Evolutionary conservation across 805 yeast genomes (phyloP), one percentile per base, ranked within the genome.

Genomic region (Scheffersomyces spartinae): DNA sequence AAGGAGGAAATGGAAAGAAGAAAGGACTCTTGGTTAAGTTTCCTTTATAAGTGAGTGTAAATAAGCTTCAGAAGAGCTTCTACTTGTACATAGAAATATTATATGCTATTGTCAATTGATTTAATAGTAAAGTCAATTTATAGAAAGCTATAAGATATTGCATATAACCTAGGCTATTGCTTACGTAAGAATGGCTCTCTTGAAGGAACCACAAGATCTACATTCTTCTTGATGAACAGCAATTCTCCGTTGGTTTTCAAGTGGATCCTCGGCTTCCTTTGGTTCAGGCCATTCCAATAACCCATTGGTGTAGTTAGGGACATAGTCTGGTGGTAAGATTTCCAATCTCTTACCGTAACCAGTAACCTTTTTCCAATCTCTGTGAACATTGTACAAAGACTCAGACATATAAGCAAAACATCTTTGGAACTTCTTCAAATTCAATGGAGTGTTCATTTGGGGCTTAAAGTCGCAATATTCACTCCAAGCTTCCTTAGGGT

Each of bases 1-100:
- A 66, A 62, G 33, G 73, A 63, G 15, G 77, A 74, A 39, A 71
- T 86, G 47, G 79, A 76, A 27, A 64, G 64, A 39, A 69, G 75
- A 43, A 70, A 74, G 39, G 55, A 65, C 18, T 66, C 72, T 11
- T 68, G 77, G 66, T 66, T 77, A 27, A 64, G 74, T 6, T 71
- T 68, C 49, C 54, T 71, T 28, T 71, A 68, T 38, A 67, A 67
- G 49, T 67, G 40, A 38, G n/a, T n/a, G n/a, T n/a, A n/a, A n/a
- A n/a, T n/a, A n/a, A n/a, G n/a, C n/a, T n/a, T n/a, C n/a, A n/a
- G n/a, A n/a, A n/a, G n/a, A n/a, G n/a, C n/a, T n/a, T n/a, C n/a
- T n/a, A n/a, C n/a, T n/a, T n/a, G n/a, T n/a, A n/a, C n/a, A n/a
- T n/a, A n/a, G n/a, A n/a, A n/a, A n/a, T n/a, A n/a, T n/a, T n/a